Conservation (phyloP, 139 green algal genomes). For the Chlorella sp. region DNA sequence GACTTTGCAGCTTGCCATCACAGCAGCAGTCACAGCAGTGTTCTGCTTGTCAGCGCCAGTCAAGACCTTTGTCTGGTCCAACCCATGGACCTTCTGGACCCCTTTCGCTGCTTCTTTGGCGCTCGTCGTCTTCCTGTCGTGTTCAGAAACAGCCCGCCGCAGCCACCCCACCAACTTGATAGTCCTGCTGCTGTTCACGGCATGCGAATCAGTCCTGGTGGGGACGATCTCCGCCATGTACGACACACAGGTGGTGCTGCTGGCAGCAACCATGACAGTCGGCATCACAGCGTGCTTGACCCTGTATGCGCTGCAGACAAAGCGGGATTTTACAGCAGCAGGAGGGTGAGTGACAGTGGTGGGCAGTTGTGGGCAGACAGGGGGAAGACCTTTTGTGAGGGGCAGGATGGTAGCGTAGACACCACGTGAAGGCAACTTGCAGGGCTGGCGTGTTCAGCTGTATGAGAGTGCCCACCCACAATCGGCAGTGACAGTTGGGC, state of each 20-base stretch:
- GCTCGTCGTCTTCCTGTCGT: conserved; percentile 23
- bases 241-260: conserved; percentile 9
- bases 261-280: conserved; percentile 18
- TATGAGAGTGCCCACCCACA: background rate
- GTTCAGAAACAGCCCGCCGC: conserved; percentile 17
- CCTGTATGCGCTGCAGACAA: conserved; percentile 18
- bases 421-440: background rate
- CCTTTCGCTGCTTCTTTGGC: conserved; percentile 13
- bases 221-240: conserved; percentile 17
- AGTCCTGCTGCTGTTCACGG: conserved; percentile 39
- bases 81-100: conserved; percentile 22
- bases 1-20: conserved; percentile 34
- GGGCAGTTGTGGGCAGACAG: background rate
- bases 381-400: background rate
- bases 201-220: conserved; percentile 23
- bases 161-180: conserved; percentile 41
- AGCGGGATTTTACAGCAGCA: conserved; percentile 3
- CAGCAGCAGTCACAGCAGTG: conserved; percentile 6
- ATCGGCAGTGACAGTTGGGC: background rate
- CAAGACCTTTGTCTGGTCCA: conserved; percentile 19
- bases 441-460: background rate
- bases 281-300: conserved; percentile 9
- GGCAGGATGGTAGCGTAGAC: background rate
- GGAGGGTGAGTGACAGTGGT: background rate
- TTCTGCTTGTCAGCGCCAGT: background rate